phyloP scores from a whole-genome alignment of 345 rosid species.

The Cardamine resedifolia region DNA sequence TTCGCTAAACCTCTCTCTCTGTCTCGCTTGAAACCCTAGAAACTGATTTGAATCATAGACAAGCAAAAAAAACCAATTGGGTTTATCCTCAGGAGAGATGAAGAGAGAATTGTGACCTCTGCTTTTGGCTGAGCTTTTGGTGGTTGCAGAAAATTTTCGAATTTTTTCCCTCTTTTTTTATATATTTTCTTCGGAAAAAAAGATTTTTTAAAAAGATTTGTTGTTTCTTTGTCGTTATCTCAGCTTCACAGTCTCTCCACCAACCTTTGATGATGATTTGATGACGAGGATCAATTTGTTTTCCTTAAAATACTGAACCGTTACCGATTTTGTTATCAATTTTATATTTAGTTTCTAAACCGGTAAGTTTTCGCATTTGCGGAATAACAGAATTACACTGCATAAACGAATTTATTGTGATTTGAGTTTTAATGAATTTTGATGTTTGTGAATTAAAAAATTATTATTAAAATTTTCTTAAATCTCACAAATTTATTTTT shows the following conservation, averaged over 20 bases:
- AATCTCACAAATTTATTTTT: no score
- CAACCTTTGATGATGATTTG: slow-evolving; percentile 29
- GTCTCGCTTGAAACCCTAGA: slow-evolving; percentile 26
- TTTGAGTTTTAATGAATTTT: no score
- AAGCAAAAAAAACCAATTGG: background rate
- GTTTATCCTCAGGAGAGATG: slow-evolving; percentile 26
- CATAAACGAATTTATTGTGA: no score
- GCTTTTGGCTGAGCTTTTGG: slow-evolving; percentile 46
- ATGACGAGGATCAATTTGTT: background rate
- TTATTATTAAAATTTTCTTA: no score
- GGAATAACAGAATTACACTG: background rate
- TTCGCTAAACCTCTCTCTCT: slow-evolving; percentile 23
- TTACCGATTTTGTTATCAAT: background rate
- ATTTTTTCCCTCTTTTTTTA: slow-evolving; percentile 12
- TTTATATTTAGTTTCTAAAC: background rate
- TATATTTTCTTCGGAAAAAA: background rate
- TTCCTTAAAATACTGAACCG: background rate
- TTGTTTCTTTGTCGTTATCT: slow-evolving; percentile 24
- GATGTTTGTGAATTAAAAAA: no score
- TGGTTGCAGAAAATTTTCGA: slow-evolving; percentile 41
- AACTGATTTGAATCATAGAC: slow-evolving; percentile 15
- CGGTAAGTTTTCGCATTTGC: background rate
- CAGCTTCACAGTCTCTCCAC: slow-evolving; percentile 26
- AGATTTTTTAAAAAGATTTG: background rate
- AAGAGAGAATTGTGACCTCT: slow-evolving; percentile 34